Percentiles rank a stretch among this genome's conserved stretches.
These are phyloP conservation scores for Cydonia oblonga DNA, from an alignment of 331 rosid species.

Conservation along the genomic window DNA sequence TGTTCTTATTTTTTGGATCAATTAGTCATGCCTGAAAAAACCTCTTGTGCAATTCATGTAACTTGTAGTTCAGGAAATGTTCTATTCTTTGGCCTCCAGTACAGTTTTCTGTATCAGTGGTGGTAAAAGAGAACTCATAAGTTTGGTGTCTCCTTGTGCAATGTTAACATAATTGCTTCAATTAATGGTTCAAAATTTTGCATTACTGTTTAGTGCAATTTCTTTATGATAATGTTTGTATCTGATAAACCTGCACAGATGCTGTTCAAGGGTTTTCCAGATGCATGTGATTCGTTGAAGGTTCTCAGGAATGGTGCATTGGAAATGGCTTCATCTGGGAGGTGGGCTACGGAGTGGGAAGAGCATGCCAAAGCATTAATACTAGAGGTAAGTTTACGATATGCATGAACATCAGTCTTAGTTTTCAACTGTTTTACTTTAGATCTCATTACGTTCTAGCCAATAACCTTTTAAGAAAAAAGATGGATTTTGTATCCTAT, in stretches of 20 bases:
- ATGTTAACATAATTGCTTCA: neutral
- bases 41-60: neutral
- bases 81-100: too few species aligned
- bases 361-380: conserved; percentile 74
- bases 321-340: conserved; percentile 39
- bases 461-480: too few species aligned
- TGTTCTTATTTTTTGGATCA: too few species aligned
- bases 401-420: neutral
- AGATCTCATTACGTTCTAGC: too few species aligned
- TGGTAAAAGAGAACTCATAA: too few species aligned
- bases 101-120: too few species aligned
- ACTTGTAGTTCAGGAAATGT: neutral
- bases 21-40: too few species aligned
- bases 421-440: neutral
- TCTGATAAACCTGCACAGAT: conserved; percentile 24
- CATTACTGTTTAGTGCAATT: neutral
- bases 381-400: conserved; percentile 48
- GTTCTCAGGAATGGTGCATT: conserved; percentile 46
- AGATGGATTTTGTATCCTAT: too few species aligned
- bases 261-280: conserved; percentile 85
- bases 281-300: conserved; percentile 46
- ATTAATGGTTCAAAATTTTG: neutral
- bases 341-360: conserved; percentile 87
- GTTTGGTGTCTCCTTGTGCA: neutral
- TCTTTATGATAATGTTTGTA: neutral